Conservation (phyloP, 192 early-diverging fungal species). For the Rhizoclosmatium globosum region DNA sequence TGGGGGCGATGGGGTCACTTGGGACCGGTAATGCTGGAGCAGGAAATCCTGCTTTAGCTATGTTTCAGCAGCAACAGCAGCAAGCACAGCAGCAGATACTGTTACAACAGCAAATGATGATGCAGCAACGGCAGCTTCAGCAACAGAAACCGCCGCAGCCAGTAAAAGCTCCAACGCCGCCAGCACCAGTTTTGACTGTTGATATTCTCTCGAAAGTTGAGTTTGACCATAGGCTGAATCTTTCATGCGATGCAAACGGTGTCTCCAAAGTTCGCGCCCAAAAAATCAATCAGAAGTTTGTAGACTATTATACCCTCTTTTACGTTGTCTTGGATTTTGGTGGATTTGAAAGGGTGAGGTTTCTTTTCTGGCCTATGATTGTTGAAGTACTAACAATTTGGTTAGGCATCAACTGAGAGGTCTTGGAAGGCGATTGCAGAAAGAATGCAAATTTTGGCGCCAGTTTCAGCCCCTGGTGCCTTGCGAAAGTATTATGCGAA, state of each 20-base stretch:
- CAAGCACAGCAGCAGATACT: not conserved
- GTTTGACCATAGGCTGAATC: constrained; percentile 2
- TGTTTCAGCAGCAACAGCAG: constrained; percentile 12
- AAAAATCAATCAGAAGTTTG: constrained; percentile 15
- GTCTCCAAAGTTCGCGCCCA: not conserved
- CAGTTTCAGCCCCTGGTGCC: constrained; percentile 28
- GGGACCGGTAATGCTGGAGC: not conserved
- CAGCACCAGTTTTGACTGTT: not conserved
- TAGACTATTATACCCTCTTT: constrained; percentile 33
- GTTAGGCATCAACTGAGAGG: not conserved
- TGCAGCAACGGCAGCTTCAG: constrained; percentile 1
- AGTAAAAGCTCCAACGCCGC: not conserved
- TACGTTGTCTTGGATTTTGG: constrained; percentile 33
- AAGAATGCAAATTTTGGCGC: constrained; percentile 22
- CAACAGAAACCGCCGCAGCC: not conserved
- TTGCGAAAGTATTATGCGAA: constrained; percentile 19
- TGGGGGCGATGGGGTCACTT: not conserved
- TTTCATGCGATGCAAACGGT: not conserved
- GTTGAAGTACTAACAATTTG: not conserved
- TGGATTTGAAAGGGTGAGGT: constrained; percentile 14
- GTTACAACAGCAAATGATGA: not conserved
- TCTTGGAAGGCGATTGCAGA: constrained; percentile 24
- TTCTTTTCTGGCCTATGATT: not conserved
- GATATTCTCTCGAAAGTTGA: constrained; percentile 20
- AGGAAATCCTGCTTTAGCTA: not conserved